These are phyloP conservation scores for Vitis hybrid DNA, from an alignment of 177 flowering plant genomes.

Conservation along the genomic window DNA sequence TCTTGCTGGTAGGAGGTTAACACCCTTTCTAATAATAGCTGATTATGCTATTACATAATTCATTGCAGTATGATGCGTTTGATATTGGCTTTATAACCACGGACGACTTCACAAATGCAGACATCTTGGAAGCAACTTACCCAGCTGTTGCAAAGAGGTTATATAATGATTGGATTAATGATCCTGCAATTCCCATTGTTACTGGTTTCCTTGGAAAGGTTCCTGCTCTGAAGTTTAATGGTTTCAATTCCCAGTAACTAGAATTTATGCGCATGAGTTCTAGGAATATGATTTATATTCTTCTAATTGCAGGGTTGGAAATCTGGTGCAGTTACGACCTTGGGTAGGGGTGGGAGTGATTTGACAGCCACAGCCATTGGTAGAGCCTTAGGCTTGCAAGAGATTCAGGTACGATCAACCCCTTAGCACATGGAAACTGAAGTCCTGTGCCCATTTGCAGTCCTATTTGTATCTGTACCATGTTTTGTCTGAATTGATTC, in stretches of 20 bases:
- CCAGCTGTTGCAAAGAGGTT: slow-evolving; percentile 93
- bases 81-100: slow-evolving; percentile 93
- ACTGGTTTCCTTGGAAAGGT: slow-evolving; percentile 99
- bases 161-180: slow-evolving; percentile 68
- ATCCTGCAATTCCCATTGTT: slow-evolving; percentile 91
- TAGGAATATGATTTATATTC: not conserved
- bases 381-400: slow-evolving; percentile 81
- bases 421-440: not conserved
- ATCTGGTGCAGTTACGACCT: slow-evolving; percentile 87
- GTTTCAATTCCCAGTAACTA: too few species aligned
- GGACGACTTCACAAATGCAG: slow-evolving; percentile 96
- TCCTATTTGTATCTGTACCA: too few species aligned
- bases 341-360: slow-evolving; percentile 98
- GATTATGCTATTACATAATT: too few species aligned
- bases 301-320: slow-evolving; percentile 70
- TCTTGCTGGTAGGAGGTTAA: too few species aligned
- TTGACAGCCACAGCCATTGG: slow-evolving; percentile 98
- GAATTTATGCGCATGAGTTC: too few species aligned
- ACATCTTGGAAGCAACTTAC: slow-evolving; percentile 94
- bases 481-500: too few species aligned
- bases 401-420: slow-evolving; percentile 70
- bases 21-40: too few species aligned
- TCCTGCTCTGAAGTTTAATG: too few species aligned
- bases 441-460: not conserved
- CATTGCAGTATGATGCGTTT: slow-evolving; percentile 93